Conservation (phyloP, 2,329 filamentous ascomycete species). For the Sporothrix brasiliensis region DNA sequence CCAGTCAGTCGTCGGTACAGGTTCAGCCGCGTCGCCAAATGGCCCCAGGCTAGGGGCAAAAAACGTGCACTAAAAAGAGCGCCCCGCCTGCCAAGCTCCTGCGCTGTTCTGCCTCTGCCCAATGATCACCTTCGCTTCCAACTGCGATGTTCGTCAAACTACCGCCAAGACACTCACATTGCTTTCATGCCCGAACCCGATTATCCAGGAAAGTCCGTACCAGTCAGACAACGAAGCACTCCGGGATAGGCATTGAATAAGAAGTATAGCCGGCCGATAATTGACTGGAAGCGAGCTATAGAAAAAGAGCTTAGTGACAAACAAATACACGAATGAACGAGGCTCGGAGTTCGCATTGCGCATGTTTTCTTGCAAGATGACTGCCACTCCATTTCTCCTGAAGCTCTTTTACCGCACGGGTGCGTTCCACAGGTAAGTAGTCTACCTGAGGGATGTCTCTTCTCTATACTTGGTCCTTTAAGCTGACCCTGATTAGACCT, state of each 20-base stretch:
- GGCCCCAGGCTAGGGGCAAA: not conserved
- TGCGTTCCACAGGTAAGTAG: constrained; percentile 67
- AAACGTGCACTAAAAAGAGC: not conserved
- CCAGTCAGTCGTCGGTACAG: not conserved
- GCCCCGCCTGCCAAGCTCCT: constrained; percentile 15
- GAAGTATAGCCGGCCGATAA: not conserved
- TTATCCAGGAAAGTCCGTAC: not conserved
- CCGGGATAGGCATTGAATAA: constrained; percentile 11
- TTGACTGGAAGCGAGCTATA: not conserved
- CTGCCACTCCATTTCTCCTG: constrained; percentile 69
- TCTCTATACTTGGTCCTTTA: not conserved
- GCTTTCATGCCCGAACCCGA: constrained; percentile 1
- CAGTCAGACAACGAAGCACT: not conserved
- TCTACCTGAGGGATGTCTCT: not conserved
- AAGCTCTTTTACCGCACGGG: constrained; percentile 81
- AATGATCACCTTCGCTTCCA: not conserved
- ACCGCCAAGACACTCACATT: constrained; percentile 14
- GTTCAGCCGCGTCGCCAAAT: constrained; percentile 16
- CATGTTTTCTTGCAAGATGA: constrained; percentile 14
- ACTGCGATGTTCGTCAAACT: not conserved
- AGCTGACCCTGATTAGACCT: constrained; percentile 51
- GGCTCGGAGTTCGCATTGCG: not conserved
- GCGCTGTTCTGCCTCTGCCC: not conserved
- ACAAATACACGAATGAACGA: not conserved
- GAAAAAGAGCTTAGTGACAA: not conserved